Evolutionary conservation across 495 filamentous ascomycete genomes (phyloP).

Genomic region (Lasiosphaeriaceae sp.): DNA sequence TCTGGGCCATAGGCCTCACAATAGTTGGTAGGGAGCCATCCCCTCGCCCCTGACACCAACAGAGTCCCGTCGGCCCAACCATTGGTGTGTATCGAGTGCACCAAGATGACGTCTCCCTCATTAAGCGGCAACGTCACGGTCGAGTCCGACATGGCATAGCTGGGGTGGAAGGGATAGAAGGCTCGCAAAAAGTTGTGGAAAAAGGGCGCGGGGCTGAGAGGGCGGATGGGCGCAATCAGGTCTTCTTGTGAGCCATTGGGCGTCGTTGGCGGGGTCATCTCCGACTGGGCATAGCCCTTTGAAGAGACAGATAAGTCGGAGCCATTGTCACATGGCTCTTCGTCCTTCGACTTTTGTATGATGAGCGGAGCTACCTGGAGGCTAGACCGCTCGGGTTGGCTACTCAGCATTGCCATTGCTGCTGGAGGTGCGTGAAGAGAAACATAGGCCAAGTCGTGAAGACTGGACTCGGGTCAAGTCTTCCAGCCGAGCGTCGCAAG

Average conservation of each 20-base stretch:
- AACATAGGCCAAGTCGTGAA: conserved; percentile 33
- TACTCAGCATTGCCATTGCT: conserved; percentile 50
- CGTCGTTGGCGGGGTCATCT: conserved; percentile 72
- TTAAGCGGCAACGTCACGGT: conserved; percentile 87
- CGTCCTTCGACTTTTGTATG: conserved; percentile 54
- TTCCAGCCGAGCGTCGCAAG: conserved; percentile 5
- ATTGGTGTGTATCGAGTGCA: conserved; percentile 97
- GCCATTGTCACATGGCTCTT: conserved; percentile 29
- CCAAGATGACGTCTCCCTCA: conserved; percentile 85
- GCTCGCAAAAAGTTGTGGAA: conserved; percentile 96
- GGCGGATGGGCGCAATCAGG: conserved; percentile 18
- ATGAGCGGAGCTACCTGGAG: conserved; percentile 70
- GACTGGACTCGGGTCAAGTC: conserved; percentile 11
- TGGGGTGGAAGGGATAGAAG: conserved; percentile 90
- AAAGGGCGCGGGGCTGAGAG: conserved; percentile 44
- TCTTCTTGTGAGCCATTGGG: conserved; percentile 61
- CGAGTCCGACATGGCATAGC: conserved; percentile 59
- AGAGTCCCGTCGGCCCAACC: conserved; percentile 99
- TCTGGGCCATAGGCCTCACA: conserved; percentile 90
- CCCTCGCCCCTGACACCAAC: conserved; percentile 78
- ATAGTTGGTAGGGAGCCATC: conserved; percentile 98
- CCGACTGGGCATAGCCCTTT: conserved; percentile 43
- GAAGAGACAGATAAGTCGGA: conserved; percentile 40
- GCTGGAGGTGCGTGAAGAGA: conserved; percentile 18
- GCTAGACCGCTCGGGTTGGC: conserved; percentile 51